Percentiles rank a stretch among this genome's conserved stretches.
Evolutionary conservation across 257 asterid species (phyloP).

Genomic region (Gynochthodes officinalis): DNA sequence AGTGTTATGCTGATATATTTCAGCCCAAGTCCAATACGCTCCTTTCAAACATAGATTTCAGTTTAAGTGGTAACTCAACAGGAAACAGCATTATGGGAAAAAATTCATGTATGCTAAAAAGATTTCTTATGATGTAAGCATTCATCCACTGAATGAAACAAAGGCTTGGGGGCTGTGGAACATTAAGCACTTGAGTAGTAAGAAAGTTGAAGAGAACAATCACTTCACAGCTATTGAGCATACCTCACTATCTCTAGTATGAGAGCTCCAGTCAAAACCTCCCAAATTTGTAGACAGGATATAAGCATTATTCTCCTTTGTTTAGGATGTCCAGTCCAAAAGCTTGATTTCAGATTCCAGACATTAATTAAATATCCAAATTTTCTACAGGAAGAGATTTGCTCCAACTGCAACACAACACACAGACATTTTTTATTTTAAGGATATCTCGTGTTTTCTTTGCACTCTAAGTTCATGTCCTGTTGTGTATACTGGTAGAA

Average conservation of each 20-base stretch:
- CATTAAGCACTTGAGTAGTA: neutral
- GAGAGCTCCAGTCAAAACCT: neutral
- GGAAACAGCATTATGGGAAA: neutral
- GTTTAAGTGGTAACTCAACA: neutral
- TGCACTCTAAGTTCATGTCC: neutral
- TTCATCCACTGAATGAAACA: neutral
- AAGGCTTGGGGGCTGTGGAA: neutral
- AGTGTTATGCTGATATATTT: neutral
- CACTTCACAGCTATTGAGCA: neutral
- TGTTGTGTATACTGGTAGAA: neutral
- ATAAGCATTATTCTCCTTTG: neutral
- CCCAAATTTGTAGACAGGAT: neutral
- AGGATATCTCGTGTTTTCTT: neutral
- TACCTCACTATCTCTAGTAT: neutral
- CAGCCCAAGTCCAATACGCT: neutral
- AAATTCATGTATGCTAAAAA: neutral
- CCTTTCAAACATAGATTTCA: neutral
- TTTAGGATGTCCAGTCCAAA: neutral
- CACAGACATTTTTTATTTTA: neutral
- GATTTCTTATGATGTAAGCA: neutral
- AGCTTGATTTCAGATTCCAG: neutral
- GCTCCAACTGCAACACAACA: neutral
- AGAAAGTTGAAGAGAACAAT: neutral
- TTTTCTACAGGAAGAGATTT: neutral
- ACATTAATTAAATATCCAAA: too few relatives aligned